These are phyloP conservation scores for Trichophyton schoenleinii DNA, from an alignment of 2,329 filamentous ascomycete genomes.

Conservation along the genomic window DNA sequence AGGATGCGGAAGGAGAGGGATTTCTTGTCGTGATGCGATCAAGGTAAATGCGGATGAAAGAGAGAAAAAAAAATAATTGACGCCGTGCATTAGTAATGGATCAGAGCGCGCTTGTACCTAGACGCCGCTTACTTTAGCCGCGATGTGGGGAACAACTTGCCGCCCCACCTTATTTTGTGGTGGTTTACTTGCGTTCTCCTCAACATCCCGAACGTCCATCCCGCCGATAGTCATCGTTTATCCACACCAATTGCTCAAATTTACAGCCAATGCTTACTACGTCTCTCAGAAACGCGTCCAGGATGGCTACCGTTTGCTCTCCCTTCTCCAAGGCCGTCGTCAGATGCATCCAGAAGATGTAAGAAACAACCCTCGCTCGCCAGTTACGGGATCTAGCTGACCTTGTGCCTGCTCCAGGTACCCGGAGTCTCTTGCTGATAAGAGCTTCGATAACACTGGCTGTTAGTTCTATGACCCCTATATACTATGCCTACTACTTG, in stretches of 20 bases:
- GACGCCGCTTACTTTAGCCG: background rate
- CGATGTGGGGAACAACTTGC: background rate
- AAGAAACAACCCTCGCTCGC: conserved; percentile 23
- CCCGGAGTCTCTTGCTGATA: conserved; percentile 77
- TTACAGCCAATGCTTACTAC: conserved; percentile 10
- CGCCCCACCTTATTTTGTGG: background rate
- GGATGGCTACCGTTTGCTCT: conserved; percentile 29
- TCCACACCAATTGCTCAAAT: background rate
- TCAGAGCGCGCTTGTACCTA: background rate
- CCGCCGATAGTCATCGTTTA: too few relatives aligned
- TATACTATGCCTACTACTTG: too few relatives aligned
- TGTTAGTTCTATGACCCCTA: conserved; percentile 29
- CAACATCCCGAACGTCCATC: background rate
- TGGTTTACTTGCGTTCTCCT: background rate
- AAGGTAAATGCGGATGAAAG: background rate
- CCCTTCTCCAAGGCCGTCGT: conserved; percentile 60
- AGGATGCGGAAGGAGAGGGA: background rate
- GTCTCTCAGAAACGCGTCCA: conserved; percentile 7
- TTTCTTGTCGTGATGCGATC: background rate
- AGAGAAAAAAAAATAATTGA: background rate
- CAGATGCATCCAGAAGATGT: conserved; percentile 67
- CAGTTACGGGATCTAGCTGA: background rate
- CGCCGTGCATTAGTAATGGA: background rate
- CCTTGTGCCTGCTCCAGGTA: conserved; percentile 45
- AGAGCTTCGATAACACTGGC: conserved; percentile 93